These are phyloP conservation scores for Rhodotorula sp. DNA, from an alignment of 1,284 basidiomycete genomes.

Conservation along the genomic window DNA sequence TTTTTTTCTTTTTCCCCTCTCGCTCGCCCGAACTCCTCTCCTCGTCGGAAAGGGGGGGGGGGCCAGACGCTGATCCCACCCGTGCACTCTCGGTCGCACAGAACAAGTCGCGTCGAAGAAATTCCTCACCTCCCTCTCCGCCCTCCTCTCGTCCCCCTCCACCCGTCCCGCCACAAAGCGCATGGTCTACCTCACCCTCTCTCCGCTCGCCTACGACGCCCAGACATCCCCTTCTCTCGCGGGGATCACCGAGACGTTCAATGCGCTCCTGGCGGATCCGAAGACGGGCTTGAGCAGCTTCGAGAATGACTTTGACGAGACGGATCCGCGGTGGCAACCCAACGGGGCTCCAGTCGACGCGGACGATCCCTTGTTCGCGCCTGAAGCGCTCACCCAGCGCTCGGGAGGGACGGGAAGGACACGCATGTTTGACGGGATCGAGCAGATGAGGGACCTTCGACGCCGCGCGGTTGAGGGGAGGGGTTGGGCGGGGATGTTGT, in stretches of 20 bases:
- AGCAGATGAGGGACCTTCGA: constrained; percentile 31
- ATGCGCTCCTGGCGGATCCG: constrained; percentile 28
- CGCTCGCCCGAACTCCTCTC: too few species aligned
- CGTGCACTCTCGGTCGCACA: too few species aligned
- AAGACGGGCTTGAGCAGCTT: constrained; percentile 24
- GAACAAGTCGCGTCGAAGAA: constrained; percentile 41
- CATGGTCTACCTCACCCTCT: constrained; percentile 38
- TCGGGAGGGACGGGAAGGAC: not conserved
- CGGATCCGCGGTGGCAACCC: not conserved
- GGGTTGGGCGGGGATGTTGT: constrained; percentile 37
- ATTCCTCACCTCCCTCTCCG: constrained; percentile 35
- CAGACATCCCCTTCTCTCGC: constrained; percentile 31
- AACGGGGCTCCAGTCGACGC: constrained; percentile 13
- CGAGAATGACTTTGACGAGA: constrained; percentile 2
- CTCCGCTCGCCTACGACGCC: constrained; percentile 37
- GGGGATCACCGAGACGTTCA: constrained; percentile 31
- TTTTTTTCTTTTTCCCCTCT: not conserved
- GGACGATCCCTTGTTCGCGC: constrained; percentile 19
- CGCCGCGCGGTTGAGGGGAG: constrained; percentile 27
- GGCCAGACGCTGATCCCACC: too few species aligned
- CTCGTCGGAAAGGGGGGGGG: too few species aligned
- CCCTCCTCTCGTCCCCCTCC: constrained; percentile 25
- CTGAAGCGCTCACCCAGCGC: constrained; percentile 14
- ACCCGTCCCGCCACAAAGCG: constrained; percentile 33
- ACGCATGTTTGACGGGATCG: constrained; percentile 5